Percentiles rank a stretch among this genome's conserved stretches.
phyloP scores from a whole-genome alignment of 202 grass and related monocot species.

The Setaria italica region DNA sequence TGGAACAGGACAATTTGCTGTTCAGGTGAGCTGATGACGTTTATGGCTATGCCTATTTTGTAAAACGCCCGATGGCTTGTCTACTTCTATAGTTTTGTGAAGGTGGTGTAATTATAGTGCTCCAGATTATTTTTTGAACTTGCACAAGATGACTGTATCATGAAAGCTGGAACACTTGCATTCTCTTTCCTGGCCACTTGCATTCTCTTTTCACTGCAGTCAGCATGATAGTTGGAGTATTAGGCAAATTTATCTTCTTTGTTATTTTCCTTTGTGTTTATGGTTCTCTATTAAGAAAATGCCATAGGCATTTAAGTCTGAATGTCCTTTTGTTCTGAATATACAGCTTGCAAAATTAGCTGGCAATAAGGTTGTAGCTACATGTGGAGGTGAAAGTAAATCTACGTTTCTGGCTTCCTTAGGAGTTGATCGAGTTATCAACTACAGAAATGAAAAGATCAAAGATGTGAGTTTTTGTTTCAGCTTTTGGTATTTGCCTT shows the following conservation, averaged over 20 bases:
- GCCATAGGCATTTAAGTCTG: slow-evolving; percentile 9
- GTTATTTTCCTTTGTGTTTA: slow-evolving; percentile 1
- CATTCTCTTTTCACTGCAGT: slow-evolving; percentile 16
- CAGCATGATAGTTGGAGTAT: slow-evolving; percentile 24
- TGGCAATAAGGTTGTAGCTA: slow-evolving; percentile 95
- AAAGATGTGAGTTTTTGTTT: slow-evolving; percentile 69
- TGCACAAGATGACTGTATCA: slow-evolving; percentile 28
- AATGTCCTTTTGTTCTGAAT: slow-evolving; percentile 44
- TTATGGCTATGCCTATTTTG: slow-evolving; percentile 33
- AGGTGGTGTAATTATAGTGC: background rate
- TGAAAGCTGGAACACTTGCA: slow-evolving; percentile 25
- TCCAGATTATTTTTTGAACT: background rate
- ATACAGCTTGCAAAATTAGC: slow-evolving; percentile 89
- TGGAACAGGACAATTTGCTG: slow-evolving; percentile 96
- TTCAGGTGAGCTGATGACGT: slow-evolving; percentile 68
- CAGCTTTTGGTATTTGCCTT: background rate
- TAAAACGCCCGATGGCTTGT: slow-evolving; percentile 26
- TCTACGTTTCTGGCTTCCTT: slow-evolving; percentile 78
- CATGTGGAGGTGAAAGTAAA: slow-evolving; percentile 91
- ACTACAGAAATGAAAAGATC: slow-evolving; percentile 86
- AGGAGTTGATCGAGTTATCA: slow-evolving; percentile 86
- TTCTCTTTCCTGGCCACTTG: background rate
- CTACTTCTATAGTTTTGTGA: slow-evolving; percentile 31
- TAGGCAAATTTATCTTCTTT: background rate
- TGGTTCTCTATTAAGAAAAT: slow-evolving; percentile 6